Base-by-base conservation (phyloP, 106 monocot species). In the Posidonia australis region DNA sequence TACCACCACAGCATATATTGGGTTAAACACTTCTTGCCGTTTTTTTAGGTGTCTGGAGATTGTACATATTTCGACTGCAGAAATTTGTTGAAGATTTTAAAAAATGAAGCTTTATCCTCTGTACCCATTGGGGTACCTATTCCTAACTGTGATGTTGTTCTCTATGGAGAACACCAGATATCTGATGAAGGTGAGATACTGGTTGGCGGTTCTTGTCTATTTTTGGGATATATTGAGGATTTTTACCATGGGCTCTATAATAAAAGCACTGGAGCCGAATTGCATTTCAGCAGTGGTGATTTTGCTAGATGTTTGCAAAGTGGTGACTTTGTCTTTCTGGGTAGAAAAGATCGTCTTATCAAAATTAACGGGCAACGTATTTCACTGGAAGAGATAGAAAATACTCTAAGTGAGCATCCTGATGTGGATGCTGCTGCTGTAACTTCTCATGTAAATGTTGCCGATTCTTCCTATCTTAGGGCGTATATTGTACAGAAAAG, bases 51-150 rank as follows among this genome's bases (percentile, higher is more conserved):
- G 9, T 86, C 94, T 59, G 94, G 90, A 46, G 94, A 94, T 58
- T 94, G 94, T 66, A 70, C 81, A 59, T 94, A 70, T 59, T 94
- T 94, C 63, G 78, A 94, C 74, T 94, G 94, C 84, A 80, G 64
- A 70, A 77, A 62, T 59, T 82, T 94, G 66, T 75, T 77, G 24
- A 78, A 61, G 48, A 71, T 94, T 57, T 78, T 84, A 58, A 64
- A 80, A 24, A 41, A 19, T 29, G 80, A 78, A 21, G 14, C 63
- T 11, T 44, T 90, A 24, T 74, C 30, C 14, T 90, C 80, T 57
- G 94, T 94, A 42, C 94, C 94, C 10, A 94, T 94, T 76, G 94
- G 94, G 76, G 28, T 69, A 44, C 89, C 89, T 64, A 82, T 94
- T 58, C 57, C 64, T 31, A 86, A 94, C 78, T 89, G 89, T 77